Conservation (phyloP, 1,139 yeast genomes). For the Debaryomyces udenii region DNA sequence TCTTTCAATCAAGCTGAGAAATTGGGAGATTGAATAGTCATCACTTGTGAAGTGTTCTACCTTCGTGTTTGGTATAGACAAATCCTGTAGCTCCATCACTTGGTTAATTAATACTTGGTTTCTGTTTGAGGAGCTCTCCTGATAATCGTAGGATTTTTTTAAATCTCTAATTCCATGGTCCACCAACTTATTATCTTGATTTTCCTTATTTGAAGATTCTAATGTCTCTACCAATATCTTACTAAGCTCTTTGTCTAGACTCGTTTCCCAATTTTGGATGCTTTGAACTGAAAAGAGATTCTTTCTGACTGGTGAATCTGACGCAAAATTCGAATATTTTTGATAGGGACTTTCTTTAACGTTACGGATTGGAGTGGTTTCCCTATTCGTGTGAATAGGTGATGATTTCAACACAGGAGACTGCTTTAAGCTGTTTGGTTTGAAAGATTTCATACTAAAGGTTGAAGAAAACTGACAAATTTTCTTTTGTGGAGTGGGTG, state of each 20-base stretch:
- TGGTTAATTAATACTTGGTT: neutral
- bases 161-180: slow-evolving; percentile 9
- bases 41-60: neutral
- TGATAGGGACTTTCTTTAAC: slow-evolving; percentile 7
- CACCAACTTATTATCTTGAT: slow-evolving; percentile 1
- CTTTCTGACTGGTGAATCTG: slow-evolving; percentile 7
- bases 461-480: neutral
- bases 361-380: neutral
- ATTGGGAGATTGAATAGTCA: slow-evolving; percentile 3
- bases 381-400: neutral
- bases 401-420: slow-evolving; percentile 3
- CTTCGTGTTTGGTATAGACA: slow-evolving; percentile 2
- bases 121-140: neutral
- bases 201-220: slow-evolving; percentile 6
- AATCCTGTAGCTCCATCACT: neutral
- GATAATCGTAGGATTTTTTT: neutral
- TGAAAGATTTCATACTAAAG: slow-evolving; percentile 5
- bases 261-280: slow-evolving; percentile 2
- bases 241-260: slow-evolving; percentile 11
- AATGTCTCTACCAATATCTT: slow-evolving; percentile 11
- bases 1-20: slow-evolving; percentile 6
- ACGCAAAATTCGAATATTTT: slow-evolving; percentile 1
- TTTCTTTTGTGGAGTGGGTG: slow-evolving; percentile 8
- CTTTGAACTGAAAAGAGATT: neutral
- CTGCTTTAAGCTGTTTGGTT: slow-evolving; percentile 2